Conservation (phyloP, 2,329 filamentous ascomycete species). For the Macrophomina tecta region DNA sequence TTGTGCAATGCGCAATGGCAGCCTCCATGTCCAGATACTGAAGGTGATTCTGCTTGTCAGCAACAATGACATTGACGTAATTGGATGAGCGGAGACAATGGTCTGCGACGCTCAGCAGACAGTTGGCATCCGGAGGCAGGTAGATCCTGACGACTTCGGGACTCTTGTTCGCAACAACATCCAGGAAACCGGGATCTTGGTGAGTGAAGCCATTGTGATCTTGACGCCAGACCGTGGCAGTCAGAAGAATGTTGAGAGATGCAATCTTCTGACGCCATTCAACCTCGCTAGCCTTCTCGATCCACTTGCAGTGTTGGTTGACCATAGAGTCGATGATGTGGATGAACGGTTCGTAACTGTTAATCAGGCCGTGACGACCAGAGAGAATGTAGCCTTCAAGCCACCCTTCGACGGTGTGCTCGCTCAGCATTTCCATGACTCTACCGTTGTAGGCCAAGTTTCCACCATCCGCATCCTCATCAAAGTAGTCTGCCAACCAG, state of each 20-base stretch:
- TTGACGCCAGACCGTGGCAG: conserved; percentile 80
- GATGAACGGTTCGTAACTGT: conserved; percentile 83
- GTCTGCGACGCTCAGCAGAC: conserved; percentile 75
- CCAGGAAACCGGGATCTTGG: conserved; percentile 80
- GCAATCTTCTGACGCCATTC: conserved; percentile 76
- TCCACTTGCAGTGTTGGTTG: conserved; percentile 85
- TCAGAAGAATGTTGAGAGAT: conserved; percentile 80
- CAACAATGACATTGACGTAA: conserved; percentile 82
- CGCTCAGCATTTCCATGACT: conserved; percentile 85
- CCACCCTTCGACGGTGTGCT: conserved; percentile 82
- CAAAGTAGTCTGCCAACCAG: conserved; percentile 79
- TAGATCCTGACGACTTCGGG: conserved; percentile 83
- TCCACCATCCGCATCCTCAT: conserved; percentile 76
- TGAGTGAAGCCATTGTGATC: conserved; percentile 86
- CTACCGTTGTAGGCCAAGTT: conserved; percentile 70
- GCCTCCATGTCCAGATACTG: conserved; percentile 77
- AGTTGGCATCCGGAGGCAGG: conserved; percentile 80
- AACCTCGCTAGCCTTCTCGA: conserved; percentile 81
- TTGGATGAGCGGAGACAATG: conserved; percentile 76
- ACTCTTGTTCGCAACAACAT: conserved; percentile 79
- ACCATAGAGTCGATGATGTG: conserved; percentile 87
- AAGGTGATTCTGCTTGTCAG: conserved; percentile 80
- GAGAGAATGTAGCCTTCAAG: conserved; percentile 79
- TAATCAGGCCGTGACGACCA: conserved; percentile 76
- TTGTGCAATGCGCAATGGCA: conserved; percentile 77